Conservation (phyloP, 768 basidiomycete species). For the Cyclocybe aegerita region DNA sequence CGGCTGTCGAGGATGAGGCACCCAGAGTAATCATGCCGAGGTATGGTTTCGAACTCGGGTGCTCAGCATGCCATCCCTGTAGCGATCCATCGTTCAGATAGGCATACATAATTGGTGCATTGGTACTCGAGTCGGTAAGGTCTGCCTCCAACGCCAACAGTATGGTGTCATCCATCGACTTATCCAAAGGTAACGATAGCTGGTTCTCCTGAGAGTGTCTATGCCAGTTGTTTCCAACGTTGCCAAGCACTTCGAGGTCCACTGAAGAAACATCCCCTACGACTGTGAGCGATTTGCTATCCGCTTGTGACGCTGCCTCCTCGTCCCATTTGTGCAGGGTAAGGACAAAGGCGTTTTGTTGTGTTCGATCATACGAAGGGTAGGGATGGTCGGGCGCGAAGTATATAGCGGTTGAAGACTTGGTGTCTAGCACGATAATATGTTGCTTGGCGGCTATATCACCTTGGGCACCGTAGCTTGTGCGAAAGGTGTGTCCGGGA, state of each 20-base stretch:
- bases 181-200: conserved; percentile 66
- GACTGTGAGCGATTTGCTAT: conserved; percentile 39
- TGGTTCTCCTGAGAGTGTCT: conserved; percentile 51
- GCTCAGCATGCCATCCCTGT: conserved; percentile 70
- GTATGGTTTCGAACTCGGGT: conserved; percentile 48
- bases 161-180: conserved; percentile 68
- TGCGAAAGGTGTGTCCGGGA: conserved; percentile 64
- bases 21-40: conserved; percentile 45
- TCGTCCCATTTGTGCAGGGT: conserved; percentile 49
- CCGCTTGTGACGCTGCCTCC: conserved; percentile 30
- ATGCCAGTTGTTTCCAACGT: conserved; percentile 41
- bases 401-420: conserved; percentile 37
- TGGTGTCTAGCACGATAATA: conserved; percentile 42
- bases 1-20: conserved; percentile 9
- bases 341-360: conserved; percentile 35
- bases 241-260: conserved; percentile 48
- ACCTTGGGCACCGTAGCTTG: conserved; percentile 51
- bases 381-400: conserved; percentile 42
- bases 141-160: conserved; percentile 66
- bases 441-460: conserved; percentile 38
- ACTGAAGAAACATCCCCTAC: conserved; percentile 46
- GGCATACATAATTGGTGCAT: conserved; percentile 63
- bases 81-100: conserved; percentile 81
- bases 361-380: conserved; percentile 34
- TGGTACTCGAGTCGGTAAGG: conserved; percentile 48